phyloP scores from a whole-genome alignment of 2,329 filamentous ascomycete species.

The Bipolaris cookei region DNA sequence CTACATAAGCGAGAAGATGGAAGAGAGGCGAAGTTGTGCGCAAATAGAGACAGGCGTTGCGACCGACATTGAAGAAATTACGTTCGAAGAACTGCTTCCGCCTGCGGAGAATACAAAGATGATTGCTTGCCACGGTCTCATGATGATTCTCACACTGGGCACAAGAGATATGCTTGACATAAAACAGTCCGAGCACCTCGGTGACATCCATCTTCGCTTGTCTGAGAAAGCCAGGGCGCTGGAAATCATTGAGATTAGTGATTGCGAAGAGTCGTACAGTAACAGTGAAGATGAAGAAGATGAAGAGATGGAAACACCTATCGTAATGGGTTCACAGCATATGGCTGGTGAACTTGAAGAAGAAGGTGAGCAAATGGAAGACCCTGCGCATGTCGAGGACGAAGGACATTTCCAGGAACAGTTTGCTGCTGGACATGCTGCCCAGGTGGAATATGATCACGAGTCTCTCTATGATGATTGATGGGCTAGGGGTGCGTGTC shows the following conservation, averaged over 20 bases:
- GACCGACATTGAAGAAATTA: conserved; percentile 53
- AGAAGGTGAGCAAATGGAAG: conserved; percentile 10
- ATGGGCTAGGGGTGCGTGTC: background rate
- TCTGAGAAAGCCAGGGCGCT: conserved; percentile 29
- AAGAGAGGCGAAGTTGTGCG: conserved; percentile 35
- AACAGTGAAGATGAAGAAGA: background rate
- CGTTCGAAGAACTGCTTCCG: conserved; percentile 74
- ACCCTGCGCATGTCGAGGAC: conserved; percentile 7
- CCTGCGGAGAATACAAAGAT: conserved; percentile 60
- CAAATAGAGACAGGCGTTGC: conserved; percentile 31
- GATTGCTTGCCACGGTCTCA: conserved; percentile 65
- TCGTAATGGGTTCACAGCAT: background rate
- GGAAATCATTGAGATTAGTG: conserved; percentile 21
- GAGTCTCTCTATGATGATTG: conserved; percentile 34
- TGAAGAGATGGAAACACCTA: background rate
- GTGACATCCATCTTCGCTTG: conserved; percentile 45
- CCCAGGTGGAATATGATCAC: conserved; percentile 19
- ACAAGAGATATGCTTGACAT: conserved; percentile 70
- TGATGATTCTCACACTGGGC: conserved; percentile 49
- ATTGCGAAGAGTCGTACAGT: conserved; percentile 8
- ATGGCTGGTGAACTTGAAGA: background rate
- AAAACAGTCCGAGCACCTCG: conserved; percentile 61
- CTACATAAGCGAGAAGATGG: conserved; percentile 61
- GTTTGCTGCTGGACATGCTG: conserved; percentile 24
- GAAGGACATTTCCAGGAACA: conserved; percentile 35